Conservation (phyloP, 2,329 filamentous ascomycete species). For the Hypoxylon sp. region DNA sequence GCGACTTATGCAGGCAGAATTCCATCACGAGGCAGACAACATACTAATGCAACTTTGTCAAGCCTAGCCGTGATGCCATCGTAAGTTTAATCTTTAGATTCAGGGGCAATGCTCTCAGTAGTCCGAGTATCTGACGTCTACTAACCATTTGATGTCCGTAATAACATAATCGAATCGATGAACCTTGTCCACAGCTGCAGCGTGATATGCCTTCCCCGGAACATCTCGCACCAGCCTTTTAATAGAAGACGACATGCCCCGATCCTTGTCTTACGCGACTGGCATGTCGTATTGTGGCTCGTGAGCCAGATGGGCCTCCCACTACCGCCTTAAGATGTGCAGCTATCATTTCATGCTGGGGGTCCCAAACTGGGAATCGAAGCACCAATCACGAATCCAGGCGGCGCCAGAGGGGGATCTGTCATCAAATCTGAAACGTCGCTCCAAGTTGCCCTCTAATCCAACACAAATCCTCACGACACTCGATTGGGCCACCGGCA, state of each 20-base stretch:
- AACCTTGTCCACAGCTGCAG: slow-evolving; percentile 16
- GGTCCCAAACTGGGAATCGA: slow-evolving; percentile 27
- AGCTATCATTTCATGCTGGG: slow-evolving; percentile 38
- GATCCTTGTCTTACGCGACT: slow-evolving; percentile 15
- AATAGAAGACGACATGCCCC: slow-evolving; percentile 19
- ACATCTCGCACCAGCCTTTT: slow-evolving; percentile 21
- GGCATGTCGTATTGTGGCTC: slow-evolving; percentile 31
- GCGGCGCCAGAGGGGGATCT: slow-evolving; percentile 35
- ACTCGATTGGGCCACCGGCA: slow-evolving; percentile 32
- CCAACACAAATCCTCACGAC: slow-evolving; percentile 32
- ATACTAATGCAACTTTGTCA: slow-evolving; percentile 6
- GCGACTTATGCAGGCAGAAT: slow-evolving; percentile 26
- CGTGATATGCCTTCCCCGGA: slow-evolving; percentile 21
- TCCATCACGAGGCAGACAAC: slow-evolving; percentile 34
- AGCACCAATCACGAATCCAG: slow-evolving; percentile 35
- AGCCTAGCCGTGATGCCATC: slow-evolving; percentile 9
- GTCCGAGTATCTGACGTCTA: neutral
- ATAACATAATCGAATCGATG: slow-evolving; percentile 5
- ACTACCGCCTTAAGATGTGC: slow-evolving; percentile 39
- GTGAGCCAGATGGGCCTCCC: slow-evolving; percentile 20
- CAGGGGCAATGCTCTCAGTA: slow-evolving; percentile 22
- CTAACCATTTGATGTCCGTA: slow-evolving; percentile 4
- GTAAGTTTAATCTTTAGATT: slow-evolving; percentile 22
- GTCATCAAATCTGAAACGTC: slow-evolving; percentile 44
- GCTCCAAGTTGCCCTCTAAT: slow-evolving; percentile 40